phyloP scores from a whole-genome alignment of 331 rosid species.

The Malus hybrid region DNA sequence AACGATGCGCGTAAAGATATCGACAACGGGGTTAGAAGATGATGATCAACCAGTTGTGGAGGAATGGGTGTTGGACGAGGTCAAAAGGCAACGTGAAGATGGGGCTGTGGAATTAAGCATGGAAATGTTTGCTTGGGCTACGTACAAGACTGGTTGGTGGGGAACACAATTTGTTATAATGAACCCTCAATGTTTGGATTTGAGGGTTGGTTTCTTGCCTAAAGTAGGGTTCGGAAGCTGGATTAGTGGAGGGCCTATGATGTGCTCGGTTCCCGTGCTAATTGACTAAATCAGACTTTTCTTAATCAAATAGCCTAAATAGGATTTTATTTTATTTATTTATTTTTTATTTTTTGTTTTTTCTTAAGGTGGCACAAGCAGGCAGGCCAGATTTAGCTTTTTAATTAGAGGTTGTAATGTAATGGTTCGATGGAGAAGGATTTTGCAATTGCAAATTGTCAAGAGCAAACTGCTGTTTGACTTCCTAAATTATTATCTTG shows the following conservation, averaged over 20 bases:
- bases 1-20: background rate
- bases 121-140: background rate
- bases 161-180: background rate
- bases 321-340: background rate
- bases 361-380: background rate
- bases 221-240: background rate
- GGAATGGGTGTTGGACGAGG: background rate
- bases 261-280: background rate
- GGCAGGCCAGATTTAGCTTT: background rate
- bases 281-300: background rate
- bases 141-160: background rate
- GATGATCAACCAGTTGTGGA: background rate
- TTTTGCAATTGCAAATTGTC: background rate
- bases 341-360: too few species aligned
- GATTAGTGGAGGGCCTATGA: background rate
- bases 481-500: background rate
- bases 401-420: background rate
- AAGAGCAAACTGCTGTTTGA: background rate
- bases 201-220: slow-evolving; percentile 3
- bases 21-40: background rate
- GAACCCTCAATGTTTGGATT: background rate
- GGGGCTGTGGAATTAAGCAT: background rate
- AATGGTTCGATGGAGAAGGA: background rate
- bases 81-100: background rate
- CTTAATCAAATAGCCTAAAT: background rate